A percentile compares a stretch with the other conserved stretches of the same genome.
phyloP scores from a whole-genome alignment of 2,329 filamentous ascomycete genomes.

The Cryphonectria parasitica region DNA sequence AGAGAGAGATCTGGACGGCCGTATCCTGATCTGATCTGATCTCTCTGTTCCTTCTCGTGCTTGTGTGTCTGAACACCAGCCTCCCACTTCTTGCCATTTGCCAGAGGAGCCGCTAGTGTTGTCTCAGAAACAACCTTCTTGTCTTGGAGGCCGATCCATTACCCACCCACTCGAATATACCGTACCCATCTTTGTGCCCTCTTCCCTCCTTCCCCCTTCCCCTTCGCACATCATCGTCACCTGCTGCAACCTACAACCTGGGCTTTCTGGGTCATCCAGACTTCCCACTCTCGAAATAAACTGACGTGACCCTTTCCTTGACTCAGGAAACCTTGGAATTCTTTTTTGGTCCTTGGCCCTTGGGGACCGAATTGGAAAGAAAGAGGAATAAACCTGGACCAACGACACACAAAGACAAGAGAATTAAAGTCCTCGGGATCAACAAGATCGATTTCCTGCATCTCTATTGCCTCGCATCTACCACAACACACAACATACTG shows the following conservation, averaged over 20 bases:
- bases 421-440: not conserved
- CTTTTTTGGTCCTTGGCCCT: too few relatives aligned
- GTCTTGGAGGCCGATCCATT: slow-evolving; percentile 6
- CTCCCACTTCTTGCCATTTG: slow-evolving; percentile 17
- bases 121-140: slow-evolving; percentile 15
- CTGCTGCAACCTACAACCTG: not conserved
- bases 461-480: not conserved
- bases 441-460: not conserved
- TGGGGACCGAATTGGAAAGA: not conserved
- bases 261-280: not conserved
- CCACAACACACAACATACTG: not conserved
- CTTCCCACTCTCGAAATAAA: not conserved
- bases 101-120: slow-evolving; percentile 2
- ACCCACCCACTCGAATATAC: not conserved
- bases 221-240: not conserved
- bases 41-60: slow-evolving; percentile 3
- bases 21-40: not conserved
- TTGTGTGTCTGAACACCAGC: slow-evolving; percentile 17
- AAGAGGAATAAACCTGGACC: not conserved
- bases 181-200: slow-evolving; percentile 1
- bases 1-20: not conserved
- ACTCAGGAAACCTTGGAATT: not conserved
- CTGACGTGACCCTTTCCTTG: not conserved
- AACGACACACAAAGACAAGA: not conserved
- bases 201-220: not conserved